A percentile compares a stretch with the other conserved stretches of the same genome.
Evolutionary conservation across 371 early-diverging fungal species (phyloP).

Genomic region (Enterospora canceri): DNA sequence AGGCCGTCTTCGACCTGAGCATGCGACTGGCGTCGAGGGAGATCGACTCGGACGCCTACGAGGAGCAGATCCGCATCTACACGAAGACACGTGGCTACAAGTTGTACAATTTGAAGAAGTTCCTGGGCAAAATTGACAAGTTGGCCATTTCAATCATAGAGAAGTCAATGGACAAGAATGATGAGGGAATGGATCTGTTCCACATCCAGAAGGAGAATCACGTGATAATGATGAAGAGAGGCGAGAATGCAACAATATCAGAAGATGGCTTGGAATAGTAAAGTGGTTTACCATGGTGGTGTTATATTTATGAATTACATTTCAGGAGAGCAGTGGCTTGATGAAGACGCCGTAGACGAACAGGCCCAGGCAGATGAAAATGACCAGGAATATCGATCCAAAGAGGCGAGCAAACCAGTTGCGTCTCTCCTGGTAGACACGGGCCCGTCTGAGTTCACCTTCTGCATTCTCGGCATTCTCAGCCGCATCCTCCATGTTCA

Average conservation of each 20-base stretch:
- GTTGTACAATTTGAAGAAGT: slow-evolving; percentile 48
- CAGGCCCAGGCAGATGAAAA: background rate
- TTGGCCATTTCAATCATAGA: slow-evolving; percentile 3
- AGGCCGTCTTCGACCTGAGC: slow-evolving; percentile 67
- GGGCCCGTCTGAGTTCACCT: slow-evolving; percentile 45
- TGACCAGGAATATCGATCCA: background rate
- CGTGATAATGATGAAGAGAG: background rate
- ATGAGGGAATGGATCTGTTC: background rate
- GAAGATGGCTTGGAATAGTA: background rate
- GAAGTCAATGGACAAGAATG: background rate
- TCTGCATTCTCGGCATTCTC: slow-evolving; percentile 50
- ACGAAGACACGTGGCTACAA: slow-evolving; percentile 45
- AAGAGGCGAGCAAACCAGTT: background rate
- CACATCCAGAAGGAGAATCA: background rate
- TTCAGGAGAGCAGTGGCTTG: no score
- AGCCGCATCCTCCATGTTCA: slow-evolving; percentile 37
- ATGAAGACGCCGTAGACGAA: background rate
- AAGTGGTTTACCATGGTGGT: no score
- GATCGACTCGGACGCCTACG: slow-evolving; percentile 69
- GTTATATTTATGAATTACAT: background rate
- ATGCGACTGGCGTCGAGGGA: slow-evolving; percentile 61
- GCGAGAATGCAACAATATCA: background rate
- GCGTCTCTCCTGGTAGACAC: slow-evolving; percentile 46
- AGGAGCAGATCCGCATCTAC: slow-evolving; percentile 70
- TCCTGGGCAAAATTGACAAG: slow-evolving; percentile 44